These are phyloP conservation scores for Iberis amara DNA, from an alignment of 441 rosid genomes.

Conservation along the genomic window DNA sequence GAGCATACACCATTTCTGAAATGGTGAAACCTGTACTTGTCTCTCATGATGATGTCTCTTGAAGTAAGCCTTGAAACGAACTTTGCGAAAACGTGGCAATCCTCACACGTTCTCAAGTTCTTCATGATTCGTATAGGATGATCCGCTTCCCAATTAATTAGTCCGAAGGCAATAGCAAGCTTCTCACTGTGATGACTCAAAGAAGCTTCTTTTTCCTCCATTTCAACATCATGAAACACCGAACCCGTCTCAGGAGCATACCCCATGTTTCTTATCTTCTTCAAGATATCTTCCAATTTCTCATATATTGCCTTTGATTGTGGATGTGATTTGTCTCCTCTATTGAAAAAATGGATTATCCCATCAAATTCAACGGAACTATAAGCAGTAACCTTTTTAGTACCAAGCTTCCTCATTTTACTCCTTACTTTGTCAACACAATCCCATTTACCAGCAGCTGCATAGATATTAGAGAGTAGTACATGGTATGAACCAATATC, in stretches of 20 bases:
- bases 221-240: conserved; percentile 41
- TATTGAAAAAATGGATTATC: conserved; percentile 31
- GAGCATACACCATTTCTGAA: conserved; percentile 40
- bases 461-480: conserved; percentile 38
- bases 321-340: conserved; percentile 39
- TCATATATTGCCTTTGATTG: conserved; percentile 34
- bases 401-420: conserved; percentile 34
- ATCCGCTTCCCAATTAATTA: conserved; percentile 25
- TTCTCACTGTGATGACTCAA: conserved; percentile 41
- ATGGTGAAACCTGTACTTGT: conserved; percentile 45
- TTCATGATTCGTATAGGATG: conserved; percentile 37
- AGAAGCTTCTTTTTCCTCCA: conserved; percentile 38
- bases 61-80: conserved; percentile 34
- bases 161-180: conserved; percentile 39
- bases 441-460: conserved; percentile 42
- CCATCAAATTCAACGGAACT: conserved; percentile 36
- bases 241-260: conserved; percentile 33
- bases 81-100: conserved; percentile 41
- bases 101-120: conserved; percentile 44
- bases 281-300: conserved; percentile 34
- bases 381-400: conserved; percentile 37
- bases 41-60: conserved; percentile 40
- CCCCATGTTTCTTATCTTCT: conserved; percentile 33
- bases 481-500: conserved; percentile 41
- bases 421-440: conserved; percentile 36